Percentiles rank a stretch among this genome's conserved stretches.
phyloP scores from a whole-genome alignment of 1,139 yeast genomes.

The Yamadazyma conglobata region DNA sequence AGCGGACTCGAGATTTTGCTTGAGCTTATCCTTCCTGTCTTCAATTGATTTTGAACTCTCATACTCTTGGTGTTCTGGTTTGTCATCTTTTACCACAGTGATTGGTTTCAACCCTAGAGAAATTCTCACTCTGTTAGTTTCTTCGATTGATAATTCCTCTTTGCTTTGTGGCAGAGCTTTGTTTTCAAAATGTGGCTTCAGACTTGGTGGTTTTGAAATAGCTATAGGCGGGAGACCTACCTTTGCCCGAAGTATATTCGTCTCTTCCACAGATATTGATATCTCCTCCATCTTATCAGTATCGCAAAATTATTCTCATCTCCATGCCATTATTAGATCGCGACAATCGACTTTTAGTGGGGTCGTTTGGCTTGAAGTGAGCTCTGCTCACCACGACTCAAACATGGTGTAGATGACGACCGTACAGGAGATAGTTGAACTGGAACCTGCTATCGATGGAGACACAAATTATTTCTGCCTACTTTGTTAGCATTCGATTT shows the following conservation, averaged over 20 bases:
- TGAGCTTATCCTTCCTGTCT: conserved; percentile 12
- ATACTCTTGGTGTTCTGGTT: not conserved
- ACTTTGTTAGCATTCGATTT: too few species aligned
- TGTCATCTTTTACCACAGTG: conserved; percentile 14
- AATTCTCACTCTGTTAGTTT: conserved; percentile 49
- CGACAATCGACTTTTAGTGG: too few species aligned
- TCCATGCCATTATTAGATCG: too few species aligned
- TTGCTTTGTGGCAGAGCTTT: conserved; percentile 1
- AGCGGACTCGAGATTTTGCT: conserved; percentile 17
- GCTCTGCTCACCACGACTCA: too few species aligned
- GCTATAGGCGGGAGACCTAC: conserved; percentile 32
- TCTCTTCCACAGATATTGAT: conserved; percentile 35
- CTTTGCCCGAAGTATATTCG: conserved; percentile 32
- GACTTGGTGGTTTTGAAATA: conserved; percentile 4
- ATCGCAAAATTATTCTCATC: too few species aligned
- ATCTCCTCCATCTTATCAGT: conserved; percentile 26
- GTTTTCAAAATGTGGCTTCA: not conserved
- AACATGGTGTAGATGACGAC: too few species aligned
- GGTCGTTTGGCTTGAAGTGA: too few species aligned
- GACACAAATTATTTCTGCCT: too few species aligned
- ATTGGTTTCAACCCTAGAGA: conserved; percentile 50
- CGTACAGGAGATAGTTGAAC: too few species aligned
- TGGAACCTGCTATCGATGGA: too few species aligned
- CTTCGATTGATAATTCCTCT: conserved; percentile 41
- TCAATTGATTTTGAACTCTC: not conserved